Conservation (phyloP, 1,284 basidiomycete species). For the Schizophyllum commune region DNA sequence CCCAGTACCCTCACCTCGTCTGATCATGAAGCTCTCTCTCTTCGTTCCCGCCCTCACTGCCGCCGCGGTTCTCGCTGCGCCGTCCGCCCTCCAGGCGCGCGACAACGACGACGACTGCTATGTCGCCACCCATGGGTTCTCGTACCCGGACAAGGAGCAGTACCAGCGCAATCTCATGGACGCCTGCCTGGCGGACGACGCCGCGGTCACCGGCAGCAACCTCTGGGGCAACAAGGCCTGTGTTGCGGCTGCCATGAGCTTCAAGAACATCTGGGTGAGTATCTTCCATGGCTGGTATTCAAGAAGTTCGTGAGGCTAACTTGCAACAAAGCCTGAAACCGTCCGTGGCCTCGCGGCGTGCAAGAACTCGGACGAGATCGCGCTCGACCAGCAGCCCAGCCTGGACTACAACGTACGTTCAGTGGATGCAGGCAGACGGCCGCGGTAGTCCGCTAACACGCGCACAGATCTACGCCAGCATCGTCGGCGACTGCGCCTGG, state of each 20-base stretch:
- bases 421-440: not conserved
- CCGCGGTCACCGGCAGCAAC: slow-evolving; percentile 5
- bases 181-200: not conserved
- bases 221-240: slow-evolving; percentile 9
- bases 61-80: not conserved
- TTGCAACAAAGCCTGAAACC: not conserved
- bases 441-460: too few relatives aligned
- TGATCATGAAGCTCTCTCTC: not conserved
- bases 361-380: not conserved
- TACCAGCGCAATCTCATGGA: not conserved
- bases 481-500: slow-evolving; percentile 15
- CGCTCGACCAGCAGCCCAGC: not conserved
- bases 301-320: not conserved
- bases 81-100: not conserved
- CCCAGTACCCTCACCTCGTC: not conserved
- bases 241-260: slow-evolving; percentile 8
- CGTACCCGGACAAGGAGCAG: not conserved
- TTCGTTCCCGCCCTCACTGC: not conserved
- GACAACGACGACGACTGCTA: not conserved
- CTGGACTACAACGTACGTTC: slow-evolving; percentile 3
- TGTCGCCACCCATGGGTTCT: not conserved
- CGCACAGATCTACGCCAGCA: slow-evolving; percentile 12
- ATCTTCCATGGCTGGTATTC: not conserved
- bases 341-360: not conserved
- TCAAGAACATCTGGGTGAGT: not conserved